Conservation (phyloP, 805 yeast species). For the Saccharomycopsis synnaedendra region DNA sequence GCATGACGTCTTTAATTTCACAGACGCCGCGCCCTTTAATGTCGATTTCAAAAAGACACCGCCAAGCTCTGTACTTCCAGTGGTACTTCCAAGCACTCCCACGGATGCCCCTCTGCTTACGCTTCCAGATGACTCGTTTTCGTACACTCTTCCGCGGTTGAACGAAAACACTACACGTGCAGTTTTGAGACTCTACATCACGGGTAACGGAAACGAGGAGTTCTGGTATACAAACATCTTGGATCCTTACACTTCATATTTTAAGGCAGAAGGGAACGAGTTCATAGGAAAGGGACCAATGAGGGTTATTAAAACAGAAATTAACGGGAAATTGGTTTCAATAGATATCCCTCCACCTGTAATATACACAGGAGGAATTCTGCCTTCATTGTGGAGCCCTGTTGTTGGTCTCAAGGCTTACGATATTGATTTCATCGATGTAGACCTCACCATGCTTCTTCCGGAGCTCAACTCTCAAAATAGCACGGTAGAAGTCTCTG, state of each 20-base stretch:
- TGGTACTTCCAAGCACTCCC: not conserved
- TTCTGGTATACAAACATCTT: constrained; percentile 65
- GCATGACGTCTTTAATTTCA: not conserved
- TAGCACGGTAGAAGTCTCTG: constrained; percentile 31
- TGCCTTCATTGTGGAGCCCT: constrained; percentile 74
- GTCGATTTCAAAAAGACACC: too few relatives aligned
- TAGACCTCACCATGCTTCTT: constrained; percentile 59
- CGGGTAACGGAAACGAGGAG: constrained; percentile 77
- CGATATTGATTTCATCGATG: constrained; percentile 54
- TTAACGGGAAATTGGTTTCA: constrained; percentile 48
- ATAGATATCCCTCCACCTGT: constrained; percentile 59
- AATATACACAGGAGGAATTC: constrained; percentile 69
- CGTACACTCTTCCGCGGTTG: not conserved
- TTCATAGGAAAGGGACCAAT: constrained; percentile 59
- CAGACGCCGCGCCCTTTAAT: not conserved
- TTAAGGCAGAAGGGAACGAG: constrained; percentile 27
- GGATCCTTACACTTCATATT: constrained; percentile 31
- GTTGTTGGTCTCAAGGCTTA: constrained; percentile 64
- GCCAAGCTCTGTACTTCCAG: too few relatives aligned
- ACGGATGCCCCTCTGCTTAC: not conserved
- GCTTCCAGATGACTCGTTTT: not conserved
- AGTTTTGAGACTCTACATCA: constrained; percentile 45
- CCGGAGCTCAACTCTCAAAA: constrained; percentile 46
- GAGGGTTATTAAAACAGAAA: constrained; percentile 50
- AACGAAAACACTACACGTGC: constrained; percentile 36